Percentiles rank a stretch among this genome's conserved stretches.
phyloP scores from a whole-genome alignment of 1,284 basidiomycete species.

The Malassezia vespertilionis region DNA sequence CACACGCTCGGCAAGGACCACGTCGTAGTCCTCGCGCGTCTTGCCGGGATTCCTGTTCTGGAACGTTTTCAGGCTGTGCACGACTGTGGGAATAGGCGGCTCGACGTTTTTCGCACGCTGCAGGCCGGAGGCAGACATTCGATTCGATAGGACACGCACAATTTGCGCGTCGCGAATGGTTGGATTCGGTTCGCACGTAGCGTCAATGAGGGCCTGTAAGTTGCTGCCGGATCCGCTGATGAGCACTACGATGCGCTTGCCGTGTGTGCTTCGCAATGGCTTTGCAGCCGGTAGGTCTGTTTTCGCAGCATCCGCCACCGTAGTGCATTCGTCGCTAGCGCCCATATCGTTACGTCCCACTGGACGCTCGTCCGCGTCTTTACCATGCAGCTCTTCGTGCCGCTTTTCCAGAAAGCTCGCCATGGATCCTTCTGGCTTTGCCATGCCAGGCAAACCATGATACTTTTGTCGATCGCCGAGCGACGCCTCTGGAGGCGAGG shows the following conservation, averaged over 20 bases:
- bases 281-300: background rate
- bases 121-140: constrained; percentile 81
- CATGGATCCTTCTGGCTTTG: constrained; percentile 22
- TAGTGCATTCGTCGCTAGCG: background rate
- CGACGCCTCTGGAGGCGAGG: constrained; percentile 32
- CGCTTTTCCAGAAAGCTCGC: constrained; percentile 40
- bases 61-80: constrained; percentile 75
- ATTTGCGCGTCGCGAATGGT: constrained; percentile 55
- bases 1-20: constrained; percentile 66
- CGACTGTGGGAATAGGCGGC: constrained; percentile 62
- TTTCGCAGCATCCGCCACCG: background rate
- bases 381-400: constrained; percentile 8
- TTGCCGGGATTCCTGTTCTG: constrained; percentile 60
- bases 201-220: constrained; percentile 88
- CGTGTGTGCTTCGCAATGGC: constrained; percentile 8
- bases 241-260: constrained; percentile 41
- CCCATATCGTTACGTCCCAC: background rate
- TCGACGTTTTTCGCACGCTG: constrained; percentile 66
- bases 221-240: constrained; percentile 58
- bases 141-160: constrained; percentile 76
- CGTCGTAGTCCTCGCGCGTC: constrained; percentile 75
- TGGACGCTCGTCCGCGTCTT: background rate
- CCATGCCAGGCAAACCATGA: constrained; percentile 27
- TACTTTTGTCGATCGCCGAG: constrained; percentile 27
- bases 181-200: constrained; percentile 56